Base-by-base conservation (phyloP, 140 eudicot genomes). In the Erigeron philadelphicus region DNA sequence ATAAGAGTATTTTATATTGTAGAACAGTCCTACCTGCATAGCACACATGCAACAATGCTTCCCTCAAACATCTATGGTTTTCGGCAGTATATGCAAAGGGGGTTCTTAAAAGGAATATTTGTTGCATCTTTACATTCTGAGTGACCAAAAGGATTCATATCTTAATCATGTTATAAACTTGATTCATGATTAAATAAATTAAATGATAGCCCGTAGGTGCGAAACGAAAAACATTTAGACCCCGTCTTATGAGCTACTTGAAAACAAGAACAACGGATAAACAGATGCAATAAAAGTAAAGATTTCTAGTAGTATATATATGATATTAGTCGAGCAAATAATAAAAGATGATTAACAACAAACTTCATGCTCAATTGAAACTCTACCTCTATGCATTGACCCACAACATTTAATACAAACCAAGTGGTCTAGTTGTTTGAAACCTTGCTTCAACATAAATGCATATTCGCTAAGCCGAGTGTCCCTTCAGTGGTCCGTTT, bases 381-480 rank as follows among this genome's bases (percentile, higher is more conserved):
- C 11, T 67, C 31, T 56, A 67, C 79, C 79, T 56, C 0, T 12
- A 12, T 86, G 98, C 70, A 86, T 86, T 55, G 90, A 85, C 84
- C 89, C 86, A 40, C 85, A 93, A 72, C 98, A 92, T 67, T 87
- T 86, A 64, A 77, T 83, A 74, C 93, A 92, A 15, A 74, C 80
- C 76, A 83, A 71, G 25, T 88, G 83, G 58, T 81, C 74, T 57
- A 78, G n/a, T 61, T 61, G 46, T 58, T 49, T 71, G 16, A 81
- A 64, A 4, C 72, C 82, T 74, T 44, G 76, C 64, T 84, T 67
- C 11, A 84, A 71, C 23, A 64, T 57, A 15, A 80, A 45, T 12
- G 95, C 83, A 40, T 75, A 83, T 53, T 79, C 86, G 80, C 83
- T 93, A 11, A 93, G 90, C 63, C 63, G 98, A 89, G 18, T 5